Evolutionary conservation across 371 early-diverging fungal species (phyloP).

Genomic region (Mortierella sp.): DNA sequence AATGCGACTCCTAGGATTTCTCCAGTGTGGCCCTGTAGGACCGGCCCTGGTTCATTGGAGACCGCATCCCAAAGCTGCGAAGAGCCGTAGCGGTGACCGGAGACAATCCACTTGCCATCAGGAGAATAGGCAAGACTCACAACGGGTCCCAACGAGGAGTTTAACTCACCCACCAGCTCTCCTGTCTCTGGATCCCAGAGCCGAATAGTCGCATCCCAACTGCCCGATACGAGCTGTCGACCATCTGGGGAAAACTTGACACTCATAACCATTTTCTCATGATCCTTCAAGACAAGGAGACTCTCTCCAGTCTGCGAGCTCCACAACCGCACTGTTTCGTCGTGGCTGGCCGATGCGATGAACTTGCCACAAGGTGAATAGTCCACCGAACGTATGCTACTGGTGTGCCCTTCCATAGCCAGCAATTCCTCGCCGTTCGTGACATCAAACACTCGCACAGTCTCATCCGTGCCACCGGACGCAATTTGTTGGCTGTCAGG

Average conservation of each 20-base stretch:
- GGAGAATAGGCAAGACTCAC: not conserved
- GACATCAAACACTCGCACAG: not conserved
- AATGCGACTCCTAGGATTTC: not conserved
- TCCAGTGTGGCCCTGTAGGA: not conserved
- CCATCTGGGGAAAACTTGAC: not conserved
- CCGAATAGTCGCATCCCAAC: not conserved
- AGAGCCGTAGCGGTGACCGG: not conserved
- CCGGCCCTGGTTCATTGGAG: no score
- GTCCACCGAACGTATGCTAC: not conserved
- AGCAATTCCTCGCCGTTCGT: not conserved
- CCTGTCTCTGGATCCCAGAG: not conserved
- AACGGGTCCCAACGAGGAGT: not conserved
- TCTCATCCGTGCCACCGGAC: not conserved
- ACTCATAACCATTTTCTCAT: not conserved
- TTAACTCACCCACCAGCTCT: not conserved
- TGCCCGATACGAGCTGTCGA: no score
- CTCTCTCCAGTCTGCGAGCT: not conserved
- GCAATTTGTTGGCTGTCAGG: not conserved
- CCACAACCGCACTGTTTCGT: not conserved
- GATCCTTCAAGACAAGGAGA: not conserved
- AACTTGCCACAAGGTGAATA: not conserved
- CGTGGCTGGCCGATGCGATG: not conserved
- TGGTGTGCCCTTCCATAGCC: not conserved
- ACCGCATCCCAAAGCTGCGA: not conserved
- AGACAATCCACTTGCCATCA: not conserved